Evolutionary conservation across 148 eudicot species (phyloP).

Genomic region (Salicornia ramosissima): DNA sequence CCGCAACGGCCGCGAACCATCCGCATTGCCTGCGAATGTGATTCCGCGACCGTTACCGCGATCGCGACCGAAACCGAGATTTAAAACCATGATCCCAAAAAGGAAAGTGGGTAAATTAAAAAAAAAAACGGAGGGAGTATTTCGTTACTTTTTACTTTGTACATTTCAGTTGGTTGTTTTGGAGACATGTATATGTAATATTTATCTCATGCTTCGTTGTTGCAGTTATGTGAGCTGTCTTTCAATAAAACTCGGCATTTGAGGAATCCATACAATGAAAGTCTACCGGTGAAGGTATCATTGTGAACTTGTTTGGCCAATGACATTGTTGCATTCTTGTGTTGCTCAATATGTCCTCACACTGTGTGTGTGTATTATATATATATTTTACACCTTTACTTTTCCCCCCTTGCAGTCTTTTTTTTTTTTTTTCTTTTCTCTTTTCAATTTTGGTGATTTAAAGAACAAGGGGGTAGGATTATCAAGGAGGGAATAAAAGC

Average conservation of each 20-base stretch:
- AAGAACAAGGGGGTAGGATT: not conserved
- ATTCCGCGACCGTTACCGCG: too few relatives aligned
- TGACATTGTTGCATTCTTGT: not conserved
- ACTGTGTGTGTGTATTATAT: too few relatives aligned
- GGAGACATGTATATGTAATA: not conserved
- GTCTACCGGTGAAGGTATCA: constrained; percentile 90
- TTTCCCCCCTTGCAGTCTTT: not conserved
- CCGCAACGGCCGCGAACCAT: too few relatives aligned
- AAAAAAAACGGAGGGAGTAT: too few relatives aligned
- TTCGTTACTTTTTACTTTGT: too few relatives aligned
- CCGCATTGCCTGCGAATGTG: too few relatives aligned
- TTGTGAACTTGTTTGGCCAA: constrained; percentile 8
- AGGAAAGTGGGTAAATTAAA: too few relatives aligned
- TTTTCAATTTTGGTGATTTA: not conserved
- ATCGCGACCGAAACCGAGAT: too few relatives aligned
- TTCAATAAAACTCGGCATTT: constrained; percentile 91
- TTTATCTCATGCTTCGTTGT: constrained; percentile 17
- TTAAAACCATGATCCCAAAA: too few relatives aligned
- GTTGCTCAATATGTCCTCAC: not conserved
- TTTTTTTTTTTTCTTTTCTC: too few relatives aligned
- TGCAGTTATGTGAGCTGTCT: constrained; percentile 94
- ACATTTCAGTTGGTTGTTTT: constrained; percentile 6
- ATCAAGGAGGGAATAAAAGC: not conserved
- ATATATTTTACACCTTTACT: too few relatives aligned
- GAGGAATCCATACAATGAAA: constrained; percentile 96